phyloP scores from a whole-genome alignment of 257 asterid species.

The Misopates orontium region DNA sequence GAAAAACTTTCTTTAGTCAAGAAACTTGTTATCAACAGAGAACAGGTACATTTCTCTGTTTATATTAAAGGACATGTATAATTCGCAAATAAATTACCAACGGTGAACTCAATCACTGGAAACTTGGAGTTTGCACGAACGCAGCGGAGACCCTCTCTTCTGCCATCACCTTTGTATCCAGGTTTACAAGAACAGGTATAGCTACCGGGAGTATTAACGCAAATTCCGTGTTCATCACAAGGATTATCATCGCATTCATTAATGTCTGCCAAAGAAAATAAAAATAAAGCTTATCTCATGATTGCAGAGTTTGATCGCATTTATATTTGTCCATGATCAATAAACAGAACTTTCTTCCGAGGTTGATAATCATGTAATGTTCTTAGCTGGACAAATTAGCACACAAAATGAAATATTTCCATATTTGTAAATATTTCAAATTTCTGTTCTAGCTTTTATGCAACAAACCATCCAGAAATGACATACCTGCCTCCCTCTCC shows the following conservation, averaged over 20 bases:
- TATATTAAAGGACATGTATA: neutral
- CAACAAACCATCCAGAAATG: too few relatives aligned
- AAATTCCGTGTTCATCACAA: slow-evolving; percentile 31
- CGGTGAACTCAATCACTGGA: slow-evolving; percentile 33
- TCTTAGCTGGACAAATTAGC: neutral
- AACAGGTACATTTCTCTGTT: neutral
- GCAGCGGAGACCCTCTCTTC: slow-evolving; percentile 32
- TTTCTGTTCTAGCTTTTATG: too few relatives aligned
- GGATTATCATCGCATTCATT: slow-evolving; percentile 42
- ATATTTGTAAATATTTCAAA: too few relatives aligned
- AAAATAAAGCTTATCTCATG: too few relatives aligned
- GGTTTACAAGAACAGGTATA: slow-evolving; percentile 29
- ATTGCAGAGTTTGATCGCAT: too few relatives aligned
- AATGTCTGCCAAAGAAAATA: slow-evolving; percentile 25
- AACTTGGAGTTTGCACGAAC: slow-evolving; percentile 18
- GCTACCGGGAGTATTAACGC: slow-evolving; percentile 38
- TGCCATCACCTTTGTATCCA: slow-evolving; percentile 39
- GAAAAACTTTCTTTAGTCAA: neutral
- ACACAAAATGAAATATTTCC: too few relatives aligned
- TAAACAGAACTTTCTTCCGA: too few relatives aligned
- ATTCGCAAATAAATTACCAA: slow-evolving; percentile 22
- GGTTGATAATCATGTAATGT: too few relatives aligned
- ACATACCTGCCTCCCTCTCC: too few relatives aligned
- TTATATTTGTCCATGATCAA: too few relatives aligned
- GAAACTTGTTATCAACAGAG: neutral